Evolutionary conservation across 169 alveolate genomes (phyloP), one percentile per base, ranked within the genome.

Genomic region (Cryptosporidium sp.): DNA sequence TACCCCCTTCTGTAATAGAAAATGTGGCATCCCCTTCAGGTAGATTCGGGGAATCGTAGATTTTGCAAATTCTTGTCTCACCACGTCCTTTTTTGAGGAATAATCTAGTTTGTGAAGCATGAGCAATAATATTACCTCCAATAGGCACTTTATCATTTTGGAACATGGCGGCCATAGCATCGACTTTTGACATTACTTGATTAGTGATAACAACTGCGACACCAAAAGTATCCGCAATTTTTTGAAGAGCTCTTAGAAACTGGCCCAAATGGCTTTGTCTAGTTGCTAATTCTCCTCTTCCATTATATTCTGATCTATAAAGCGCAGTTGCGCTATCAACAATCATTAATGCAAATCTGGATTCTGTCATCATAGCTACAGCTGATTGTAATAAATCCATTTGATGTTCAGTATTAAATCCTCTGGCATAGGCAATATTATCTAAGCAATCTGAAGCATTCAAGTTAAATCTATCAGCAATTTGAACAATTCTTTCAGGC

Each of bases 51-150:
- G 99, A 96, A 93, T 98, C 99, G 93, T 96, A 97, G 5, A 98
- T 96, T 93, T 98, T 98, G 89, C 98, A 95, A 67, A 98, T 96
- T 71, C 99, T 92, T 87, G 97, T 95, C 87, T 98, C 99, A 0
- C 97, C 99, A 84, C 98, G 95, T n/a, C 98, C 98, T 84, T 96
- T 96, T 69, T 97, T 75, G 75, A 98, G 91, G 92, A 94, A 96
- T 56, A 98, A 93, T 75, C 99, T 95, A 6, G 99, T 98, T 87
- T 97, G 98, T 33, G 99, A 94, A 51, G 99, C 99, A 94, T 98
- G 99, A 35, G 99, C 99, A 92, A 98, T 95, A 44, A 98, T 97
- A 94, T 98, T 97, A 8, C 99, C 99, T 21, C 99, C 99, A 45
- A 98, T 96, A 9, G 99, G 97, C 95, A 94, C 91, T 92, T 95